Conservation (phyloP, 2,329 filamentous ascomycete species). For the Xylaria polymorpha region DNA sequence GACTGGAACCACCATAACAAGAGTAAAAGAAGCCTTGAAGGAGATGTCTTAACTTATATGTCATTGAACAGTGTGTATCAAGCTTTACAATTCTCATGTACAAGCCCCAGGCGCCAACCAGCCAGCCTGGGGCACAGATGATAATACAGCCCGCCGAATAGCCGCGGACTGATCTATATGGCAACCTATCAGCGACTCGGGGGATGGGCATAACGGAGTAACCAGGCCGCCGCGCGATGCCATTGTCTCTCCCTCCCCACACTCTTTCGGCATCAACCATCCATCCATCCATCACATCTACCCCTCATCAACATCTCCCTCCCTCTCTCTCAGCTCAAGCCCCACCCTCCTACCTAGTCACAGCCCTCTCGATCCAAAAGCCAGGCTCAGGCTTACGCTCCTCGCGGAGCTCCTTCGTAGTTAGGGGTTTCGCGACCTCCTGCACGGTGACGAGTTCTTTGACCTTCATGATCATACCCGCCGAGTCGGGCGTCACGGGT, state of each 20-base stretch:
- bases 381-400: slow-evolving; percentile 80
- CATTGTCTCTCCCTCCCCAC: background rate
- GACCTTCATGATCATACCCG: slow-evolving; percentile 92
- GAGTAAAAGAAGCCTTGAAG: background rate
- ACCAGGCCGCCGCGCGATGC: no score
- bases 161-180: background rate
- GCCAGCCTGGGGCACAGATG: background rate
- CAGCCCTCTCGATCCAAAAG: slow-evolving; percentile 78
- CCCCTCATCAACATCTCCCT: background rate
- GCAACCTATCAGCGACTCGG: background rate
- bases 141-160: slow-evolving; percentile 16
- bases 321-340: no score
- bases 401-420: slow-evolving; percentile 74
- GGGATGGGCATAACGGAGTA: background rate
- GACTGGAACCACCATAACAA: background rate
- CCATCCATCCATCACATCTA: background rate
- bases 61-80: slow-evolving; percentile 14
- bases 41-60: background rate
- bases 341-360: slow-evolving; percentile 46
- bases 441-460: slow-evolving; percentile 89
- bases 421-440: slow-evolving; percentile 76
- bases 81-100: slow-evolving; percentile 29
- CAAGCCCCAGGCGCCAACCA: slow-evolving; percentile 6
- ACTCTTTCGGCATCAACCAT: background rate
- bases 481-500: slow-evolving; percentile 81